phyloP scores from a whole-genome alignment of 805 yeast species.

The Schizosaccharomyces lindneri region DNA sequence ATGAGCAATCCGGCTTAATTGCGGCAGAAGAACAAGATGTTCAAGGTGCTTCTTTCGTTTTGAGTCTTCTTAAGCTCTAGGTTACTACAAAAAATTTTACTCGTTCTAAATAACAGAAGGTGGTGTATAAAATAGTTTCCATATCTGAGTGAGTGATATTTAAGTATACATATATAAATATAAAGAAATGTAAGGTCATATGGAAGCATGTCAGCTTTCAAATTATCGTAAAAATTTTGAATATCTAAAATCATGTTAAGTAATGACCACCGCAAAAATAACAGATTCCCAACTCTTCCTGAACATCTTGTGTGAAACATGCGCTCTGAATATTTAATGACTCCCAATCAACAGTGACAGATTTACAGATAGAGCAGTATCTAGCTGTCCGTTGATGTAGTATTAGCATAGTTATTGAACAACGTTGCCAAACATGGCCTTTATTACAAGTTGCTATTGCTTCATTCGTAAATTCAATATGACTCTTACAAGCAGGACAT shows the following conservation, averaged over 20 bases:
- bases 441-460: neutral
- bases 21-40: conserved; percentile 70
- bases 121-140: no score
- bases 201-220: no score
- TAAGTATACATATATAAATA: no score
- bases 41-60: conserved; percentile 9
- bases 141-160: no score
- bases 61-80: conserved; percentile 9
- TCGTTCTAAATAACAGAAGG: no score
- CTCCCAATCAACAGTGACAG: neutral
- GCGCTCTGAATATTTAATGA: neutral
- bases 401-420: neutral
- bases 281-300: neutral
- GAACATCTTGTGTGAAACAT: neutral
- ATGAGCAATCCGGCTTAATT: conserved; percentile 24
- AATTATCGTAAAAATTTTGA: no score
- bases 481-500: neutral
- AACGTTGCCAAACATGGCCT: neutral
- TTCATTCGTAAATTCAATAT: neutral
- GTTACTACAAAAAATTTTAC: no score
- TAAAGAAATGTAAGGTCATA: no score
- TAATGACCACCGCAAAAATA: neutral
- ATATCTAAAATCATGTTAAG: neutral
- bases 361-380: neutral
- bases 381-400: neutral